Evolutionary conservation across 2,329 filamentous ascomycete species (phyloP), one percentile per base, ranked within the genome.

Genomic region (Venturiaceae sp.): DNA sequence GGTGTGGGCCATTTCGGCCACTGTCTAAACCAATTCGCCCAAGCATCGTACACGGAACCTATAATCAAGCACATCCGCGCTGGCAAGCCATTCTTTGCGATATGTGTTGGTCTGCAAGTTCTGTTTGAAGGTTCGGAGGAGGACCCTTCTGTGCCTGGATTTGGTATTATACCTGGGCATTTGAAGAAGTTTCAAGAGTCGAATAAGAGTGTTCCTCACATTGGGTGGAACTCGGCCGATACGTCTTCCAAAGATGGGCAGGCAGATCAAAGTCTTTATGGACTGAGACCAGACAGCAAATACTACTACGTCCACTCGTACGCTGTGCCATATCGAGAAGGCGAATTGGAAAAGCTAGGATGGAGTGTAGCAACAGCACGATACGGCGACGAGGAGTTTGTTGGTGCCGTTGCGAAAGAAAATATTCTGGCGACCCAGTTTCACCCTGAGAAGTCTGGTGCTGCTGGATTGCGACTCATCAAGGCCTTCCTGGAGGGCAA

Each of bases 301-400:
- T 99, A 99, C 78, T 99, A 99, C 76, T 99, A 99, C 69, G 92
- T 99, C 59, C 94, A 99, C 78, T 92, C 90, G 2, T 99, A 94
- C 74, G 92, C 91, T 60, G 86, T 84, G 28, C 86, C 86, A 3
- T 96, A 96, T 71, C 74, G 75, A 56, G 74, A 81, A 50, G 89
- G 87, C 36, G 80, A 86, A 63, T 79, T 96, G 13, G 91, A 96
- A 72, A 78, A 78, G 58, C 81, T 87, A 34, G 94, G 92, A 28
- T 99, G 94, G 92, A 83, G 84, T 8, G 87, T 97, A n/a, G 94
- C 94, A 1, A 95, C 89, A 2, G 92, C 86, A 19, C 85, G 82
- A 16, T 99, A 99, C 71, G 92, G 92, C 33, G 77, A 82, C 14
- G 91, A 99, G 75, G 87, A 87, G 37, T 99, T 99, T 68, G 84